These are phyloP conservation scores for Antitrichia curtipendula DNA, from an alignment of 225 moss, liverwort and hornwort genomes.

Conservation along the genomic window DNA sequence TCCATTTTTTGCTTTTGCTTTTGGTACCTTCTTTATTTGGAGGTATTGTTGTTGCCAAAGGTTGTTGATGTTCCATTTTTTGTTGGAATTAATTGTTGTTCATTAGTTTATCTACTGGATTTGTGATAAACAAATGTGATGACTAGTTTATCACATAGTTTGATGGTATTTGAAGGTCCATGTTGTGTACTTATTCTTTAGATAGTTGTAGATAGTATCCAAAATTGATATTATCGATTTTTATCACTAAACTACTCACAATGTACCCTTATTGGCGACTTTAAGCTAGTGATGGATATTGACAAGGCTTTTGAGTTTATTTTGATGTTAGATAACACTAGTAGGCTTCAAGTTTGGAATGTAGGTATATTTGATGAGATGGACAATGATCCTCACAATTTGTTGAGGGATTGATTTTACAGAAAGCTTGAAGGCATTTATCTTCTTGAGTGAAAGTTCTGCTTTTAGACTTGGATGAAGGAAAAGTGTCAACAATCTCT, in stretches of 20 bases:
- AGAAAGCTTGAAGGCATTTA: rapidly evolving
- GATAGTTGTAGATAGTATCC: no score
- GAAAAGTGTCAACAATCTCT: not conserved
- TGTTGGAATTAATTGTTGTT: not conserved
- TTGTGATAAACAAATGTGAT: no score
- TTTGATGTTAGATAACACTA: rapidly evolving
- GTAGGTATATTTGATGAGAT: rapidly evolving
- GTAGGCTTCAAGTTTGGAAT: not conserved
- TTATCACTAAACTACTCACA: no score
- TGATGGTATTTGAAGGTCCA: no score
- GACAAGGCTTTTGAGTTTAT: not conserved
- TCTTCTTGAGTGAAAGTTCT: rapidly evolving
- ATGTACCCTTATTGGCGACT: no score
- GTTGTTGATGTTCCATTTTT: not conserved
- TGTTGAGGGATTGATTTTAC: not conserved
- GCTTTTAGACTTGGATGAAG: not conserved
- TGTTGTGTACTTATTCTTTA: no score
- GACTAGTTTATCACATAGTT: no score
- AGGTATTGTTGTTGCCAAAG: rapidly evolving
- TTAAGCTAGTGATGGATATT: no score
- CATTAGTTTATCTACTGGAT: rapidly evolving
- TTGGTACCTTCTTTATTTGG: not conserved
- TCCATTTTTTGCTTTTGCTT: rapidly evolving
- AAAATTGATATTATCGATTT: no score
- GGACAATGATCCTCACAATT: rapidly evolving